Base-by-base conservation (phyloP, 139 green algal species). In the Pseudopediastrum boryanum region DNA sequence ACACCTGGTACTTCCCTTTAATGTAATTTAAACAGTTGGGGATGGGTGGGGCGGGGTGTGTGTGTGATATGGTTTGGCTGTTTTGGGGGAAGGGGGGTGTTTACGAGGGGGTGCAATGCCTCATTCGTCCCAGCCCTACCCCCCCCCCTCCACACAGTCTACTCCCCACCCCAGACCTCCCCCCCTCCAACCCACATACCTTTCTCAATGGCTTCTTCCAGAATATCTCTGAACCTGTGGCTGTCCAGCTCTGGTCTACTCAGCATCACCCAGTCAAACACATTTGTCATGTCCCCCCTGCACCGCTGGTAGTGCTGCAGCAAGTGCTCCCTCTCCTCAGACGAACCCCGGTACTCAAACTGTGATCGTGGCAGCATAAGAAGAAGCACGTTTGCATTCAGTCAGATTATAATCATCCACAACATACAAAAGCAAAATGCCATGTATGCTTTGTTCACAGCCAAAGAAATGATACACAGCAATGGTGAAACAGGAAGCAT, bases 231-330 rank as follows among this genome's bases (percentile, higher is more conserved):
- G 84, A 98, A 97, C 6, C 95, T 84, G 69, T 97, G 90, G 21
- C 88, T 90, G 75, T 98, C 95, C 4, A 82, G 16, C 0, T 85
- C 82, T 9, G 85, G 67, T 4, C 94, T 79, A 23, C 87, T 94
- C 87, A 93, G 96, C 81, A 98, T 94, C 48, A 95, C 50, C 83
- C 89, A 96, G 42, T 88, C 78, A 81, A 97, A 96, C 52, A 96
- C 90, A 74, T 88, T 72, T 6, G 63, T 19, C 95, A 98, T 98
- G 80, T 94, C 77, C 7, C 95, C 95, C 12, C 86, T 65, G 77
- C 94, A 94, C 33, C 90, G 61, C 0, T 44, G 23, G 78, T 98
- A 98, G 13, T 89, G 74, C 48, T 80, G 70, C 33, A 97, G 85
- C 36, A 98, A 58, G 51, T 98, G 93, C 2, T 8, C 29, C 12